A percentile compares a stretch with the other conserved stretches of the same genome.
Evolutionary conservation across 805 yeast genomes (phyloP).

Genomic region (Debaryomyces hansenii): DNA sequence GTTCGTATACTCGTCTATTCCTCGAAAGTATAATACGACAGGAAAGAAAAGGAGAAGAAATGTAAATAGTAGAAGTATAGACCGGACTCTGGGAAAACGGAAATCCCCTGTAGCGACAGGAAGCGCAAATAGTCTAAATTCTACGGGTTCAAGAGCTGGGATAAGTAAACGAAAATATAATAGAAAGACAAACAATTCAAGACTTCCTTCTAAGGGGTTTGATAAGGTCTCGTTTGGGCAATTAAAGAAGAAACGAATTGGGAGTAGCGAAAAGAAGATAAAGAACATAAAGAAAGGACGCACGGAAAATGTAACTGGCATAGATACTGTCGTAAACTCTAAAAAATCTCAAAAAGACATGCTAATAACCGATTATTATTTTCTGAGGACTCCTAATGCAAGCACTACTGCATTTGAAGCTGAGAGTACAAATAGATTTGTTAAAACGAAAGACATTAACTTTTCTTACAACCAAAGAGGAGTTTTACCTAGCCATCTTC

Average conservation of each 20-base stretch:
- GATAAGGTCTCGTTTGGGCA: no score
- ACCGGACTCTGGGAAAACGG: not conserved
- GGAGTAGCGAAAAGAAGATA: no score
- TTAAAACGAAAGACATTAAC: conserved; percentile 2
- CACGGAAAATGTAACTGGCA: no score
- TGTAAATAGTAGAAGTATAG: not conserved
- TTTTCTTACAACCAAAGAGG: not conserved
- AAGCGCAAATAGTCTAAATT: not conserved
- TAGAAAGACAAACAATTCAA: no score
- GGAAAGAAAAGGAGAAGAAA: not conserved
- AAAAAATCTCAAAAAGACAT: not conserved
- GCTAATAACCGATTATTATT: conserved; percentile 8
- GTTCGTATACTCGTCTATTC: conserved; percentile 7
- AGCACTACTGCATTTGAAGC: conserved; percentile 35
- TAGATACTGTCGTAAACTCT: not conserved
- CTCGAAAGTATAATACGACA: not conserved
- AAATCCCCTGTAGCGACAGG: not conserved
- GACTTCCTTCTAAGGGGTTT: no score
- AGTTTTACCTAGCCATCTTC: not conserved
- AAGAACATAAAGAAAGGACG: no score
- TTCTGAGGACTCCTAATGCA: conserved; percentile 26
- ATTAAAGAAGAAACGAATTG: no score
- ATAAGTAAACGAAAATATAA: no score
- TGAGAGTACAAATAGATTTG: conserved; percentile 25
- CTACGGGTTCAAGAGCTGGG: no score